Evolutionary conservation across 305 asterid genomes (phyloP), one percentile per base, ranked within the genome.

Genomic region (Plantago coronopus): DNA sequence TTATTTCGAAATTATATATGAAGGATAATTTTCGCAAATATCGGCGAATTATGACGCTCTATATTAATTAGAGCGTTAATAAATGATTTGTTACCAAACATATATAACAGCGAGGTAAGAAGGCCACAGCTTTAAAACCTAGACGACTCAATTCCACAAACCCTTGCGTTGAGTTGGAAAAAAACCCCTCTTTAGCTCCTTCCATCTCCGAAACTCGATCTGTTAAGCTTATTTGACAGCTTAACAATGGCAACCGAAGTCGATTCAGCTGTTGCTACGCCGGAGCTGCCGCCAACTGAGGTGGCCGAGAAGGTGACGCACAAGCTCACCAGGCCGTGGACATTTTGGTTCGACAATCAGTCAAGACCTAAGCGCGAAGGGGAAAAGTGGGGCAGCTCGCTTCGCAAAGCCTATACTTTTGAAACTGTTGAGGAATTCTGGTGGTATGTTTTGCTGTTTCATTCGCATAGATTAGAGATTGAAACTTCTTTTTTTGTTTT

Each of bases 371-470:
- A 86, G 54, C 94, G 42, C 42, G 42, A 70, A 69, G 90, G 95
- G 46, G 93, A 86, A 56, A 87, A 83, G 45, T 91, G 96, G 98
- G 98, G 90, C 23, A 44, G 55, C 59, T 59, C 81, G 56, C 78
- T 91, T 23, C 87, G 88, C 57, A 79, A 81, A 71, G 87, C 62
- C 34, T 88, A 84, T 63, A 86, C 96, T 40, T 91, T 91, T 72
- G 94, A 82, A 54, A 91, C 95, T 20, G 95, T 91, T 40, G 96
- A 91, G 63, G 96, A 91, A 65, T 91, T 91, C 78, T 91, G 98
- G 98, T 79, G 95, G 98, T 91, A 75, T 61, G 74, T 34, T 20
- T 38, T 27, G 17, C 2, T 31, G 38, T 31, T 0, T 11, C 1
- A 22, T 25, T 15, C 4, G 2, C 1, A 5, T 1, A 17, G 20